A percentile compares a stretch with the other conserved stretches of the same genome.
phyloP scores from a whole-genome alignment of 139 green algal species.

The Chlamydomonas eustigma region DNA sequence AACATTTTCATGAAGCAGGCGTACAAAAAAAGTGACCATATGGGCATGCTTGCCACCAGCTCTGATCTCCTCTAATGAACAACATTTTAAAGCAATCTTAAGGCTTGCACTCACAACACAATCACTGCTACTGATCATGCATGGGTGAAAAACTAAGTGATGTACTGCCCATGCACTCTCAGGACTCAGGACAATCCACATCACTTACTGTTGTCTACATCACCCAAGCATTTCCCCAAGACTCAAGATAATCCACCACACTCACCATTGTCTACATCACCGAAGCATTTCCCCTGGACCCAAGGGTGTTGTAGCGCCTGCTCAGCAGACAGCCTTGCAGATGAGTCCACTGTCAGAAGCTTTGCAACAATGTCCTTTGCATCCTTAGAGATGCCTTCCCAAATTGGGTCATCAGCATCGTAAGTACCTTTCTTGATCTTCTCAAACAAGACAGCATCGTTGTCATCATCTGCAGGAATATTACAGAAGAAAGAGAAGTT shows the following conservation, averaged over 20 bases:
- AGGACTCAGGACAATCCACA: no score
- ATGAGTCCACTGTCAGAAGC: slow-evolving; percentile 65
- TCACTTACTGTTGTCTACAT: neutral
- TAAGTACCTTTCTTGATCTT: slow-evolving; percentile 70
- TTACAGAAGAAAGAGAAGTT: no score
- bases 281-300: slow-evolving; percentile 40
- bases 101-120: no score
- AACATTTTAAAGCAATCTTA: no score
- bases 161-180: no score
- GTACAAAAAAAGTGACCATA: no score
- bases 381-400: slow-evolving; percentile 60
- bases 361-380: slow-evolving; percentile 68
- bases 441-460: slow-evolving; percentile 73
- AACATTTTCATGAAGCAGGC: no score
- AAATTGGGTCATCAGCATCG: slow-evolving; percentile 75
- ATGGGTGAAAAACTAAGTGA: no score
- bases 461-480: slow-evolving; percentile 61
- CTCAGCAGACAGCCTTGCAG: slow-evolving; percentile 60
- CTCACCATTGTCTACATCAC: neutral
- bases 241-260: no score
- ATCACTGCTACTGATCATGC: no score
- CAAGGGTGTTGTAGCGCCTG: slow-evolving; percentile 71
- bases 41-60: no score
- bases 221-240: slow-evolving; percentile 7
- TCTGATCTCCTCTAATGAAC: no score